A percentile compares a stretch with the other conserved stretches of the same genome.
Conservation (phyloP, 2,329 filamentous ascomycete species). For the Botrytis medusae region DNA sequence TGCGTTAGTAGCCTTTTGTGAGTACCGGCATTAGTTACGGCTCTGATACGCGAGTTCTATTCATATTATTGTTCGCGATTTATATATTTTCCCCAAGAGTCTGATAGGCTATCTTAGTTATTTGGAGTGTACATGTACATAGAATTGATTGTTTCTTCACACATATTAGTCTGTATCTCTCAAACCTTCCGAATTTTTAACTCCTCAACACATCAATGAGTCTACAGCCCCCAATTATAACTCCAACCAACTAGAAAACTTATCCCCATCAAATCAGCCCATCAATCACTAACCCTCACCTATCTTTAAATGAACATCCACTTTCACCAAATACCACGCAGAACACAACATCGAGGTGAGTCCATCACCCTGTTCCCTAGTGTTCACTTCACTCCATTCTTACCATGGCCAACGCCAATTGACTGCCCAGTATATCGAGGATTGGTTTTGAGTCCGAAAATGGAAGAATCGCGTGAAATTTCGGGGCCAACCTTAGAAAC, state of each 20-base stretch:
- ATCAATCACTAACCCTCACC: background rate
- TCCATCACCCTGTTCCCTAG: rapidly evolving
- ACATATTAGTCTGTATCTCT: background rate
- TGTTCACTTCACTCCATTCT: background rate
- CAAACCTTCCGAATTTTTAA: rapidly evolving
- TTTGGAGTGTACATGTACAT: rapidly evolving
- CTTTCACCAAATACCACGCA: background rate
- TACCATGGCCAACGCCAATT: background rate
- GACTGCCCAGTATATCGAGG: background rate
- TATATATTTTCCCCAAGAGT: rapidly evolving
- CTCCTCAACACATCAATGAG: background rate
- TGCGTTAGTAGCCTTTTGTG: background rate
- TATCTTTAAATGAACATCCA: background rate
- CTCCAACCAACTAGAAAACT: rapidly evolving
- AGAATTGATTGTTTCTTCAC: rapidly evolving
- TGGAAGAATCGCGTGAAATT: background rate
- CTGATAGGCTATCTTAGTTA: too few species aligned
- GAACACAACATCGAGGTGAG: background rate
- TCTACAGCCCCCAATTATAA: background rate
- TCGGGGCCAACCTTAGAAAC: background rate
- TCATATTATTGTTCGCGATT: background rate
- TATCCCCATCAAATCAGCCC: rapidly evolving
- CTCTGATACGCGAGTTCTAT: background rate
- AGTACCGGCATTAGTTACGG: background rate
- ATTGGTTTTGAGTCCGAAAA: background rate